Percentiles rank a stretch among this genome's conserved stretches.
phyloP scores from a whole-genome alignment of 305 asterid species.

The Stenogyne calaminthoides region DNA sequence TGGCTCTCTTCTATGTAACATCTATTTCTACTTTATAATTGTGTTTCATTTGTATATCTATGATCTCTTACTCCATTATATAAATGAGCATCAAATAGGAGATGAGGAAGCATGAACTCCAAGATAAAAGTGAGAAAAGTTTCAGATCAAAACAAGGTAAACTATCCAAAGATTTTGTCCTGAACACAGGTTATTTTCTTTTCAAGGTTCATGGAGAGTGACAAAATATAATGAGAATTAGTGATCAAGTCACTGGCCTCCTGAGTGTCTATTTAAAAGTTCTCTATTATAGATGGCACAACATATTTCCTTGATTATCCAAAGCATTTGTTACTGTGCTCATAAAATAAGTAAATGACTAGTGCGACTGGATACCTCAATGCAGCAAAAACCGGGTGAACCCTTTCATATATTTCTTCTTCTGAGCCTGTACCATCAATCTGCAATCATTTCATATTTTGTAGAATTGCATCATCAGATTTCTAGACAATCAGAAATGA shows the following conservation, averaged over 20 bases:
- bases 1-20: neutral
- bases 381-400: constrained; percentile 64
- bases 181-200: neutral
- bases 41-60: neutral
- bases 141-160: neutral
- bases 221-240: constrained; percentile 7
- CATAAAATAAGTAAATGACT: neutral
- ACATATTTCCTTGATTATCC: constrained; percentile 14
- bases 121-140: neutral
- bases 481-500: constrained; percentile 8
- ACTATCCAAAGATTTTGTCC: neutral
- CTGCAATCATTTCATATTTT: constrained; percentile 44
- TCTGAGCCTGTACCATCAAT: constrained; percentile 85
- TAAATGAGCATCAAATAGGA: neutral
- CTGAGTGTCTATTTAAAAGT: neutral
- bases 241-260: constrained; percentile 16
- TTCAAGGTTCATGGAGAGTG: constrained; percentile 5
- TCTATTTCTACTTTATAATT: neutral
- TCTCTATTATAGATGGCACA: constrained; percentile 5
- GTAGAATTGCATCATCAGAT: constrained; percentile 12
- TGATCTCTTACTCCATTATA: neutral
- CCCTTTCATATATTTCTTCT: constrained; percentile 86
- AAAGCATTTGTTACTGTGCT: constrained; percentile 10
- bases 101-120: constrained; percentile 10
- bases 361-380: constrained; percentile 46